A percentile compares a stretch with the other conserved stretches of the same genome.
Conservation (phyloP, 768 basidiomycete genomes). For the Tephrocybe sp. region DNA sequence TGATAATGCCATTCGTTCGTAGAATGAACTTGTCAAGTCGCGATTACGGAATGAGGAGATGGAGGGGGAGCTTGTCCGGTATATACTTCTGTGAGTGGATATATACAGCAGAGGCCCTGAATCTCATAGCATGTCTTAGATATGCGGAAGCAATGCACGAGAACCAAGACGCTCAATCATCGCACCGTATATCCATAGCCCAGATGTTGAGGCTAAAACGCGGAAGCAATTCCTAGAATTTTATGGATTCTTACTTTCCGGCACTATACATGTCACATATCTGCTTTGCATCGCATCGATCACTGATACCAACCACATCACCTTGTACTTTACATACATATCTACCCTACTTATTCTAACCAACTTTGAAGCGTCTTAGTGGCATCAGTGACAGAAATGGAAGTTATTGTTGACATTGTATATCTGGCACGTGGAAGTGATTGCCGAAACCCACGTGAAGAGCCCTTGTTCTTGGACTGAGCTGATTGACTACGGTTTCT, state of each 20-base stretch:
- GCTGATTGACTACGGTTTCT: conserved; percentile 19
- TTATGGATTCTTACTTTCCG: background rate
- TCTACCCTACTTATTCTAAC: background rate
- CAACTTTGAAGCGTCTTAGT: too few species aligned
- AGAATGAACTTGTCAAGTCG: conserved; percentile 91
- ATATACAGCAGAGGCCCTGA: conserved; percentile 4
- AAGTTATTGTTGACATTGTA: conserved; percentile 14
- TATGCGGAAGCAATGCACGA: conserved; percentile 80
- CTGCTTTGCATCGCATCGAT: conserved; percentile 3
- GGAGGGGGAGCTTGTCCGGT: conserved; percentile 91
- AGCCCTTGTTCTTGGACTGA: conserved; percentile 21
- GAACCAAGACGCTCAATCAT: conserved; percentile 69
- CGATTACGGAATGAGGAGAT: conserved; percentile 90
- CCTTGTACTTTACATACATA: conserved; percentile 5
- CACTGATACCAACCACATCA: background rate
- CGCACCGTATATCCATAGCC: conserved; percentile 57
- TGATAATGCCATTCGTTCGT: background rate
- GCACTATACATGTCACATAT: background rate
- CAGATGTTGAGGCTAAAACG: conserved; percentile 43
- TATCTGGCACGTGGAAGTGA: conserved; percentile 25
- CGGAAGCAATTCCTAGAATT: conserved; percentile 30
- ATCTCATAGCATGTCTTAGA: conserved; percentile 22
- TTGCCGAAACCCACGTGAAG: conserved; percentile 20
- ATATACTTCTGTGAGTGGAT: conserved; percentile 79
- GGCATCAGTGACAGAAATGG: background rate